Percentiles rank a stretch among this genome's conserved stretches.
phyloP scores from a whole-genome alignment of 2,329 filamentous ascomycete genomes.

The Hymenoscyphus scutula region DNA sequence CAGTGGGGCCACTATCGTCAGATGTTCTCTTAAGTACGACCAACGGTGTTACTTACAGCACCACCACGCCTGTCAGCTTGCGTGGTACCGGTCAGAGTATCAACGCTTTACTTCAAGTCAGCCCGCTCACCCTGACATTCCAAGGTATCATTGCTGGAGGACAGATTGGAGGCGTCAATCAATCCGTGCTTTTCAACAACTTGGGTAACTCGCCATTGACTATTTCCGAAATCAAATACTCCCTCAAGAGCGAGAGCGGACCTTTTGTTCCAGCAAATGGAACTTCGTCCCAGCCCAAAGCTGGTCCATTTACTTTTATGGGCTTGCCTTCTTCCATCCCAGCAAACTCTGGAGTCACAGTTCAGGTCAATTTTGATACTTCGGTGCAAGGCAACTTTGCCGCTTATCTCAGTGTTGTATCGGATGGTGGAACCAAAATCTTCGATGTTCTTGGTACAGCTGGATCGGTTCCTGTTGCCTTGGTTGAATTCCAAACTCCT shows the following conservation, averaged over 20 bases:
- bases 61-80: conserved; percentile 46
- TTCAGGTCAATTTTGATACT: conserved; percentile 49
- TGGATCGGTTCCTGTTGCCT: conserved; percentile 47
- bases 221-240: conserved; percentile 40
- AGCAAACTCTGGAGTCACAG: conserved; percentile 40
- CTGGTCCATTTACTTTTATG: conserved; percentile 49
- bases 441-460: conserved; percentile 50
- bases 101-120: conserved; percentile 45
- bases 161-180: conserved; percentile 38
- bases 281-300: conserved; percentile 37
- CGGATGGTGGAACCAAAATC: conserved; percentile 50
- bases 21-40: conserved; percentile 47
- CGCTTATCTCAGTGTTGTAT: conserved; percentile 47
- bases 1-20: conserved; percentile 48
- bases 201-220: conserved; percentile 47
- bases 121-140: conserved; percentile 50
- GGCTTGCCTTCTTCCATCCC: conserved; percentile 46
- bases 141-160: conserved; percentile 47
- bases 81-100: conserved; percentile 49
- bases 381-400: conserved; percentile 46
- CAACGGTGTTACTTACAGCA: conserved; percentile 46
- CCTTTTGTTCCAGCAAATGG: conserved; percentile 40
- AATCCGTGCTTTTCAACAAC: conserved; percentile 50
- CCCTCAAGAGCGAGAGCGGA: conserved; percentile 40
- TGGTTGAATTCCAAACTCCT: conserved; percentile 53